Evolutionary conservation across 2,329 filamentous ascomycete species (phyloP).

Genomic region (Microsporum ferrugineum): DNA sequence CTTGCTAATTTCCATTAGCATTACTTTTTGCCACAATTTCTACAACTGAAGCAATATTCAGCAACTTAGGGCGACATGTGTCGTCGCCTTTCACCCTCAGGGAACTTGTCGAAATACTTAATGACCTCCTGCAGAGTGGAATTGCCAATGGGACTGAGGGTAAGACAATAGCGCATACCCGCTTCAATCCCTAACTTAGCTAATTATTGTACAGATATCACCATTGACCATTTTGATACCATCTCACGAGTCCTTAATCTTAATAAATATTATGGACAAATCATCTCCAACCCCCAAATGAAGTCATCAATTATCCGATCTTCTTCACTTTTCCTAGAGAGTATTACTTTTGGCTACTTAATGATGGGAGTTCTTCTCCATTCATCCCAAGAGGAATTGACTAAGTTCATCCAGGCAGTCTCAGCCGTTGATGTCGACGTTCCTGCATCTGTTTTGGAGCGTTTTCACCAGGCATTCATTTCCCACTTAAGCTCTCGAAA

Average conservation of each 20-base stretch:
- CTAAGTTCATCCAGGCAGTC: slow-evolving; percentile 2
- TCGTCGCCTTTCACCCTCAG: slow-evolving; percentile 27
- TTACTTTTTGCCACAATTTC: slow-evolving; percentile 13
- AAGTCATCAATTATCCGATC: slow-evolving; percentile 1
- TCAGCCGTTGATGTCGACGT: slow-evolving; percentile 17
- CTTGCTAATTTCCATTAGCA: slow-evolving; percentile 6
- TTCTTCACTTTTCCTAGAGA: slow-evolving; percentile 6
- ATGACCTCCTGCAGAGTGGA: slow-evolving; percentile 26
- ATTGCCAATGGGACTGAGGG: slow-evolving; percentile 23
- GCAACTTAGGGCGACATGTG: slow-evolving; percentile 19
- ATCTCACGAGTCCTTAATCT: background rate
- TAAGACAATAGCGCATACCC: slow-evolving; percentile 11
- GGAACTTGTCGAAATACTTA: slow-evolving; percentile 28
- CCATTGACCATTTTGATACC: slow-evolving; percentile 3
- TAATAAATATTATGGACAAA: background rate
- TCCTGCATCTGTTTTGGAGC: slow-evolving; percentile 26
- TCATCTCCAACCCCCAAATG: background rate
- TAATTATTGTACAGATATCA: background rate
- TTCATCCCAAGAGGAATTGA: background rate
- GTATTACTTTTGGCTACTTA: slow-evolving; percentile 4
- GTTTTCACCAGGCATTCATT: slow-evolving; percentile 20
- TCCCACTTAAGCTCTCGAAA: slow-evolving; percentile 17
- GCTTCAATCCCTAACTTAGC: background rate
- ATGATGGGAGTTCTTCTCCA: background rate
- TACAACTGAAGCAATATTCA: slow-evolving; percentile 20